These are phyloP conservation scores for Psilocybe sp. DNA, from an alignment of 768 basidiomycete species.

Conservation along the genomic window DNA sequence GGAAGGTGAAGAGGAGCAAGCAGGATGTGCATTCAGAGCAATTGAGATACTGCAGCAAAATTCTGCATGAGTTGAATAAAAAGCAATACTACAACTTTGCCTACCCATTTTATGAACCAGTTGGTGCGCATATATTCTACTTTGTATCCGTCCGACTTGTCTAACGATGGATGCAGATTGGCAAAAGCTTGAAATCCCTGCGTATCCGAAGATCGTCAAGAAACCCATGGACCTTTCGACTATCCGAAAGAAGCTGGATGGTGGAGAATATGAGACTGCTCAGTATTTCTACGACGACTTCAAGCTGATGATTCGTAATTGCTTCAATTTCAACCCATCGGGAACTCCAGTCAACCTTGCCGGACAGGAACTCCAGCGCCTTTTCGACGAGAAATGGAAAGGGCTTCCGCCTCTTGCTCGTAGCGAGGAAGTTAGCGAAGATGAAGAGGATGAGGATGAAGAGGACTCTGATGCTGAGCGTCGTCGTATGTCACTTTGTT, in stretches of 20 bases:
- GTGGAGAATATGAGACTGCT: constrained; percentile 71
- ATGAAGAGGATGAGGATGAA: constrained; percentile 66
- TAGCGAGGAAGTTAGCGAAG: constrained; percentile 52
- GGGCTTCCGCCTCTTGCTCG: constrained; percentile 58
- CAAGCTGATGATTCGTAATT: constrained; percentile 93
- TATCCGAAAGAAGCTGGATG: constrained; percentile 83
- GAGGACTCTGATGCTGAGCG: constrained; percentile 68
- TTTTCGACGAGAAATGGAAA: constrained; percentile 94
- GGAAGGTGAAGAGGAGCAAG: constrained; percentile 57
- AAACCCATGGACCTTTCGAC: constrained; percentile 94
- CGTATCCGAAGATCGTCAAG: constrained; percentile 86
- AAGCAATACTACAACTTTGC: constrained; percentile 76
- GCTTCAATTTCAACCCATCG: constrained; percentile 86
- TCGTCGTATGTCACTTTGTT: constrained; percentile 48
- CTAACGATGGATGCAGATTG: constrained; percentile 51
- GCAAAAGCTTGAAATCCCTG: constrained; percentile 73
- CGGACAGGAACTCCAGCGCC: constrained; percentile 77
- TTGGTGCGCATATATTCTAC: constrained; percentile 55
- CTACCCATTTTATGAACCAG: constrained; percentile 89
- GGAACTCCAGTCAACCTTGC: constrained; percentile 86
- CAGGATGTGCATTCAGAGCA: constrained; percentile 78
- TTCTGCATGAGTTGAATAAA: constrained; percentile 72
- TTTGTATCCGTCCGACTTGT: constrained; percentile 3
- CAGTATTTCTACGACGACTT: constrained; percentile 87
- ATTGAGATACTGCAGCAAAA: constrained; percentile 75